Evolutionary conservation across 2,329 filamentous ascomycete species (phyloP).

Genomic region (Cladosporium sp.): DNA sequence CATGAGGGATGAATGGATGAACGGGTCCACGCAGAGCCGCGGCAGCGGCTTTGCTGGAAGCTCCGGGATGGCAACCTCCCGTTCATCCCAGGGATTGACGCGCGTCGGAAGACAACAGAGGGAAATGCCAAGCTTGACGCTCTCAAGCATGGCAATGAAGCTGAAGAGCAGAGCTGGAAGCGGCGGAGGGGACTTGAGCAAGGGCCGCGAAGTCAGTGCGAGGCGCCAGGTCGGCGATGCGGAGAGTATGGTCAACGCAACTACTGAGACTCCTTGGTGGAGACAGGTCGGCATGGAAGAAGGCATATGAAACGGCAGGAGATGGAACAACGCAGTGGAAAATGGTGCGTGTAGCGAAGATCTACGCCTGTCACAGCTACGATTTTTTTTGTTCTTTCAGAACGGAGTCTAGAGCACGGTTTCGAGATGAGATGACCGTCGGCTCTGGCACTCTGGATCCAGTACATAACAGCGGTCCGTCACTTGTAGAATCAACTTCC

Average conservation of each 20-base stretch:
- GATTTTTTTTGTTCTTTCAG: background rate
- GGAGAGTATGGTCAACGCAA: slow-evolving; percentile 68
- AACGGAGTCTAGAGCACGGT: background rate
- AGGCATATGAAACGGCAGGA: slow-evolving; percentile 39
- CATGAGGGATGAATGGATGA: slow-evolving; percentile 71
- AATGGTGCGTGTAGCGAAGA: background rate
- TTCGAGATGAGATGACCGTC: background rate
- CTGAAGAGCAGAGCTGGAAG: slow-evolving; percentile 57
- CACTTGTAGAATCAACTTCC: slow-evolving; percentile 14
- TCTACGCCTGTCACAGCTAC: background rate
- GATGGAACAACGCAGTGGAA: background rate
- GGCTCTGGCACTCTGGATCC: slow-evolving; percentile 1
- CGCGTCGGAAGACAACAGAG: slow-evolving; percentile 37
- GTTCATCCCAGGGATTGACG: slow-evolving; percentile 56
- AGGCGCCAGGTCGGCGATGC: slow-evolving; percentile 88
- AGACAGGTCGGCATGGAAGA: slow-evolving; percentile 53
- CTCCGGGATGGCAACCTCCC: slow-evolving; percentile 28
- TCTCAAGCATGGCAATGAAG: slow-evolving; percentile 58
- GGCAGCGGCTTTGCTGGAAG: slow-evolving; percentile 13
- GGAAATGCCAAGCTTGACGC: slow-evolving; percentile 46
- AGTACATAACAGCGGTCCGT: slow-evolving; percentile 11
- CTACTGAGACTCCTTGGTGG: slow-evolving; percentile 45
- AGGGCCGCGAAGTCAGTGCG: slow-evolving; percentile 69
- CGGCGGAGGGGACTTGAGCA: slow-evolving; percentile 26
- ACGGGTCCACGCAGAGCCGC: slow-evolving; percentile 15